Evolutionary conservation across 495 filamentous ascomycete species (phyloP).

Genomic region (Lepraria neglecta): DNA sequence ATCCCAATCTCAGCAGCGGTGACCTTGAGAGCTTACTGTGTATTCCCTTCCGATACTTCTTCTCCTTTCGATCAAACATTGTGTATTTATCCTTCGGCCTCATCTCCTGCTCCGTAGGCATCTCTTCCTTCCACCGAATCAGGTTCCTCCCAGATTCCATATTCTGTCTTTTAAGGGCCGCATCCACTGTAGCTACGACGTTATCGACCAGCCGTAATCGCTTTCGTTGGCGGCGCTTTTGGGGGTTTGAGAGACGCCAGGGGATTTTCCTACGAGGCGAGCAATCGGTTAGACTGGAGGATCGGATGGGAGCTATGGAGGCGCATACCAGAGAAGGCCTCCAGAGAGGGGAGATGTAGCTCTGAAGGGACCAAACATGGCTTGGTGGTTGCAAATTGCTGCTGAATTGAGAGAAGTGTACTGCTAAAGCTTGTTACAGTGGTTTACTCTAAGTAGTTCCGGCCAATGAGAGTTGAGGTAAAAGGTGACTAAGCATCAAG

Average conservation of each 20-base stretch:
- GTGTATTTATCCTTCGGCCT: conserved; percentile 95
- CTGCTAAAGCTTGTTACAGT: neutral
- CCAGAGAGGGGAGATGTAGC: conserved; percentile 66
- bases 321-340: conserved; percentile 74
- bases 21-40: conserved; percentile 62
- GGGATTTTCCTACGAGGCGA: conserved; percentile 76
- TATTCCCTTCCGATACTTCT: conserved; percentile 89
- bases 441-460: too few relatives aligned
- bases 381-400: conserved; percentile 9
- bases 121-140: conserved; percentile 84
- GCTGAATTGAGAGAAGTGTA: neutral
- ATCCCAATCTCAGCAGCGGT: neutral
- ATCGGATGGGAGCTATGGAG: neutral
- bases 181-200: conserved; percentile 69
- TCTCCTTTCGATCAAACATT: conserved; percentile 93
- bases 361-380: conserved; percentile 78
- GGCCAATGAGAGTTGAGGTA: too few relatives aligned
- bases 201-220: conserved; percentile 80
- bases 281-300: conserved; percentile 13
- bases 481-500: too few relatives aligned
- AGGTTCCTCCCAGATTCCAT: conserved; percentile 59
- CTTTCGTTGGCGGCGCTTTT: conserved; percentile 84
- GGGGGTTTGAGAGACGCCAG: conserved; percentile 84
- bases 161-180: conserved; percentile 64
- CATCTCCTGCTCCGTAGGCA: conserved; percentile 97